These are phyloP conservation scores for Lyophyllum decastes DNA, from an alignment of 768 basidiomycete genomes.

Conservation along the genomic window DNA sequence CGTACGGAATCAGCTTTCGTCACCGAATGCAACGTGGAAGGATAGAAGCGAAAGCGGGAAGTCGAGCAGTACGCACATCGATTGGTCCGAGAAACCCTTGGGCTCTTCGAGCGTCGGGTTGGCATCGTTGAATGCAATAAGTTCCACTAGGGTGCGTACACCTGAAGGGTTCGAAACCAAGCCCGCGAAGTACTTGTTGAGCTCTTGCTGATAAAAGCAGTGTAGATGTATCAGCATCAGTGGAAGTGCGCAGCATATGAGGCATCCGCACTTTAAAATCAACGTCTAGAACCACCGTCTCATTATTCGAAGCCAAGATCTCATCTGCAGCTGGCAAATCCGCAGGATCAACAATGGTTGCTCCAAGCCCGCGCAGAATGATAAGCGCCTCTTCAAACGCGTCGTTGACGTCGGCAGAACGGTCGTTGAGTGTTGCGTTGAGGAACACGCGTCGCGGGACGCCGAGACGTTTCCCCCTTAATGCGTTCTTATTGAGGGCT, in stretches of 20 bases:
- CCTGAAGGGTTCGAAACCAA: slow-evolving; percentile 57
- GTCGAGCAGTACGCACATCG: slow-evolving; percentile 24
- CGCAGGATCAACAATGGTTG: slow-evolving; percentile 61
- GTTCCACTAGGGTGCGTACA: slow-evolving; percentile 53
- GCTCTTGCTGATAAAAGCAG: slow-evolving; percentile 41
- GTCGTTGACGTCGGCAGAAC: slow-evolving; percentile 34
- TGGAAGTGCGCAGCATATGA: neutral
- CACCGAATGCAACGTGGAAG: neutral
- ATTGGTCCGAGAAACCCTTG: slow-evolving; percentile 37
- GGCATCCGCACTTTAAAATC: slow-evolving; percentile 57
- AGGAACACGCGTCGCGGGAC: slow-evolving; percentile 47
- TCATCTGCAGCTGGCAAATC: slow-evolving; percentile 59
- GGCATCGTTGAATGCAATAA: slow-evolving; percentile 58
- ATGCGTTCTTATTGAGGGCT: slow-evolving; percentile 48
- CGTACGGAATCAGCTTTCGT: slow-evolving; percentile 13
- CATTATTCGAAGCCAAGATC: slow-evolving; percentile 48
- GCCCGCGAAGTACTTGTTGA: slow-evolving; percentile 48
- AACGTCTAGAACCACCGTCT: slow-evolving; percentile 51
- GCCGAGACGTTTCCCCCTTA: slow-evolving; percentile 54
- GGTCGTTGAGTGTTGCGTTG: slow-evolving; percentile 31
- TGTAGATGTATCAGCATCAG: neutral
- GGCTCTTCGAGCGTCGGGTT: slow-evolving; percentile 53
- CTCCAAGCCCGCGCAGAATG: slow-evolving; percentile 41
- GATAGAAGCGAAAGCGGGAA: neutral
- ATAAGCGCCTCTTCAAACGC: slow-evolving; percentile 42